A percentile compares a stretch with the other conserved stretches of the same genome.
phyloP scores from a whole-genome alignment of 73 alveolate genomes.

The Blepharisma japonicum region DNA sequence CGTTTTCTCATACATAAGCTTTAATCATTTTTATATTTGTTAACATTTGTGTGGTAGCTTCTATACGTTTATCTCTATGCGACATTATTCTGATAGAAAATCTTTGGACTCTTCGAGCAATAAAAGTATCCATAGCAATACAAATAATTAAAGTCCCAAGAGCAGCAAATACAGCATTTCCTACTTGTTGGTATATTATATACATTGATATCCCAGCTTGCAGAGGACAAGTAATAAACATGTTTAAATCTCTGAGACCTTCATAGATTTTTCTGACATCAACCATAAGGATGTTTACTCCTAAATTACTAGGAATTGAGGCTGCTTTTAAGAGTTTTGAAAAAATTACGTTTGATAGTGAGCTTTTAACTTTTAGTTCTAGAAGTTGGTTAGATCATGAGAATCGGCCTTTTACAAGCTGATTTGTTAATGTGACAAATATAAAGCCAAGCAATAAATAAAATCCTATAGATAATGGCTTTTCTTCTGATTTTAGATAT shows the following conservation, averaged over 20 bases:
- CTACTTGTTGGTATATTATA: neutral
- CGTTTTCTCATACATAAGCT: constrained; percentile 9
- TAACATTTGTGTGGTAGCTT: neutral
- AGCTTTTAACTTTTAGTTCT: neutral
- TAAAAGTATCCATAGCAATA: neutral
- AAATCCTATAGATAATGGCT: neutral
- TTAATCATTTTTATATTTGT: constrained; percentile 25
- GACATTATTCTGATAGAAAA: neutral
- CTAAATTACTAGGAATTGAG: neutral
- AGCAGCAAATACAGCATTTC: constrained; percentile 21
- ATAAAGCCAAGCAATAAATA: neutral
- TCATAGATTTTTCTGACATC: constrained; percentile 20
- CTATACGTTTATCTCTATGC: neutral
- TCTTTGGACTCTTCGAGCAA: neutral
- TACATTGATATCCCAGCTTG: constrained; percentile 6
- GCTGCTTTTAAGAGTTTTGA: neutral
- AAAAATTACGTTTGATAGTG: neutral
- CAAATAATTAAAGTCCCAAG: neutral
- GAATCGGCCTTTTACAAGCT: neutral
- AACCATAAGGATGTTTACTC: constrained; percentile 3
- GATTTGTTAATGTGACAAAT: neutral
- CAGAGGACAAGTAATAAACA: neutral
- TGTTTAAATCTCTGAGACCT: neutral
- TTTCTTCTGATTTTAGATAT: neutral
- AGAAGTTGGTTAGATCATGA: neutral